phyloP scores from a whole-genome alignment of 2,329 filamentous ascomycete genomes.

The Trichoderma sp. region DNA sequence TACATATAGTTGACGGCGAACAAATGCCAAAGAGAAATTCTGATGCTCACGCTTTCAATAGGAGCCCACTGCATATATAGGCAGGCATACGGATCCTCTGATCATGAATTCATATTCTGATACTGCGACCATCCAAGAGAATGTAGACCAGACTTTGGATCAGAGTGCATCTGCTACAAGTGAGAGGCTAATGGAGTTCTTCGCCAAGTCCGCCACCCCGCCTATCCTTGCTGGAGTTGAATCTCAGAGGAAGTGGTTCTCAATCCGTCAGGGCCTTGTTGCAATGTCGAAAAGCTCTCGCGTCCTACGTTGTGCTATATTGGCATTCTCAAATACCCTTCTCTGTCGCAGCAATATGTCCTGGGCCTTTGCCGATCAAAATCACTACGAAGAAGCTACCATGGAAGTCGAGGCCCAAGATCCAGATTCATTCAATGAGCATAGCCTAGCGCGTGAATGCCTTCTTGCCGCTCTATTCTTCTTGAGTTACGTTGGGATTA shows the following conservation, averaged over 20 bases:
- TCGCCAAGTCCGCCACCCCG: conserved; percentile 47
- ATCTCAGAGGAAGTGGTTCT: conserved; percentile 50
- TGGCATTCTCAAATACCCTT: conserved; percentile 50
- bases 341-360: conserved; percentile 36
- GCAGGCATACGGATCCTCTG: not conserved
- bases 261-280: conserved; percentile 47
- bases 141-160: not conserved
- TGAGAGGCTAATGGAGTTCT: conserved; percentile 45
- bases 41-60: not conserved
- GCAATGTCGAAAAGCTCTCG: conserved; percentile 46
- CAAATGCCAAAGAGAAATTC: not conserved
- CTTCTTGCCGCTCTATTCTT: conserved; percentile 52
- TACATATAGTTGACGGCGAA: not conserved
- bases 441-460: conserved; percentile 38
- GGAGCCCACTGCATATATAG: not conserved
- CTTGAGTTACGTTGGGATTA: conserved; percentile 51
- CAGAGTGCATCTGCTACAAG: not conserved
- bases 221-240: conserved; percentile 53
- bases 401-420: conserved; percentile 33
- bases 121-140: not conserved
- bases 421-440: conserved; percentile 25
- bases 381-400: conserved; percentile 38
- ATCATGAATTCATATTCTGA: not conserved
- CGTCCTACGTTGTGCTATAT: conserved; percentile 47
- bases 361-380: conserved; percentile 33